These are phyloP conservation scores for Pseudocercospora cruenta DNA, from an alignment of 2,329 filamentous ascomycete genomes.

Conservation along the genomic window DNA sequence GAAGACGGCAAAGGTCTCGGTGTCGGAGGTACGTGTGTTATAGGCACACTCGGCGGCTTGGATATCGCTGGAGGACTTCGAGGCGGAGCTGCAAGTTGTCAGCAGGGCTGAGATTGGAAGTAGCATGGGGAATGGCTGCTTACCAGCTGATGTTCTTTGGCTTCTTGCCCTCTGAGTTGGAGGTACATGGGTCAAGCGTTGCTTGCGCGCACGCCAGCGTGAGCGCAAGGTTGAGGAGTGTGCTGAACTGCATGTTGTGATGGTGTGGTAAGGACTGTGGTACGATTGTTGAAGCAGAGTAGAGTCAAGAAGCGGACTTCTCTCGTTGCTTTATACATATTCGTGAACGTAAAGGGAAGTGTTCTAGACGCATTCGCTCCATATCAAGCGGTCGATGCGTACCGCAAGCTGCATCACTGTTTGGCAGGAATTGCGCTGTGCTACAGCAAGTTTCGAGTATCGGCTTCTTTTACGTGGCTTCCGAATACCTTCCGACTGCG, in stretches of 20 bases:
- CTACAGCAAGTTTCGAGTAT: neutral
- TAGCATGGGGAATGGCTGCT: neutral
- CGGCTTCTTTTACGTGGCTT: neutral
- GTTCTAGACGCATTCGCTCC: neutral
- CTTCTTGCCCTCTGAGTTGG: slow-evolving; percentile 43
- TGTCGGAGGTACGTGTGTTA: slow-evolving; percentile 44
- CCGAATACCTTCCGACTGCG: neutral
- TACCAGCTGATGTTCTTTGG: slow-evolving; percentile 35
- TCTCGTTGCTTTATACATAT: neutral
- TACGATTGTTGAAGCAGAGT: neutral
- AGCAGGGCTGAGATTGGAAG: neutral
- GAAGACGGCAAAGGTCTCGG: slow-evolving; percentile 48
- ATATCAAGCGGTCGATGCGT: neutral
- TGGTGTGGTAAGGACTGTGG: neutral
- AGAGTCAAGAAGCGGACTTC: neutral
- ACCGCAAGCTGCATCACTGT: slow-evolving; percentile 9
- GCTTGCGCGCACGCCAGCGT: slow-evolving; percentile 19
- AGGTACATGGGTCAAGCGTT: neutral
- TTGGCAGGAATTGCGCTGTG: slow-evolving; percentile 16
- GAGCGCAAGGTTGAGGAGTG: slow-evolving; percentile 22
- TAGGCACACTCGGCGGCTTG: slow-evolving; percentile 50
- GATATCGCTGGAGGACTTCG: slow-evolving; percentile 42
- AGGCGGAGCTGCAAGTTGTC: too few relatives aligned
- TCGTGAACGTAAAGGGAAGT: neutral
- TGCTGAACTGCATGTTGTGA: slow-evolving; percentile 22